Conservation (phyloP, 129 eudicot genomes). For the Arctium lappa region DNA sequence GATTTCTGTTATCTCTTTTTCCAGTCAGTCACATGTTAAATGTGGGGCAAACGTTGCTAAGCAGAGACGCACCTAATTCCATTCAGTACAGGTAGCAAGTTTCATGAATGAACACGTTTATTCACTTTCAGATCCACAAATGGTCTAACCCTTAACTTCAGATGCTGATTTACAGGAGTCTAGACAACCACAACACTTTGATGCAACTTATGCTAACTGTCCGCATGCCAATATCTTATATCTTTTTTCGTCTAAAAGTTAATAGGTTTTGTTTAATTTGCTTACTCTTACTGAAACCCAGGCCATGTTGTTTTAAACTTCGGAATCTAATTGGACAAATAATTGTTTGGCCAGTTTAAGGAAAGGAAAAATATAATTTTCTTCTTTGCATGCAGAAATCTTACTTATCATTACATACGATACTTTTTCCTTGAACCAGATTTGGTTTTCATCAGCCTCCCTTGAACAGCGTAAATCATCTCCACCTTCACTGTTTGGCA, state of each 20-base stretch:
- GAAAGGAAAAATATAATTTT: not conserved
- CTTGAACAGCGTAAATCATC: slow-evolving; percentile 88
- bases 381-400: not conserved
- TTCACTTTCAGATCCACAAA: not conserved
- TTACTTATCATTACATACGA: not conserved
- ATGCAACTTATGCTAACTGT: slow-evolving; percentile 1
- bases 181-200: not conserved
- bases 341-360: not conserved
- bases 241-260: not conserved
- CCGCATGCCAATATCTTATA: not conserved
- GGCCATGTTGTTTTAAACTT: not conserved
- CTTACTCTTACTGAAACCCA: not conserved
- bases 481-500: slow-evolving; percentile 92
- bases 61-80: slow-evolving; percentile 64
- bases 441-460: slow-evolving; percentile 99
- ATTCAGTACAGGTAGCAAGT: slow-evolving; percentile 47
- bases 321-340: not conserved
- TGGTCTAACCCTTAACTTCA: not conserved
- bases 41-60: slow-evolving; percentile 64
- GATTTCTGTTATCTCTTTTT: slow-evolving; percentile 17
- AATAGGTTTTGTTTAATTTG: not conserved
- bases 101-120: not conserved
- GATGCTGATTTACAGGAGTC: slow-evolving; percentile 5
- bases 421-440: slow-evolving; percentile 31
- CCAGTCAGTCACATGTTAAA: slow-evolving; percentile 79